Evolutionary conservation across 345 rosid species (phyloP).

Genomic region (Heritiera fomes): DNA sequence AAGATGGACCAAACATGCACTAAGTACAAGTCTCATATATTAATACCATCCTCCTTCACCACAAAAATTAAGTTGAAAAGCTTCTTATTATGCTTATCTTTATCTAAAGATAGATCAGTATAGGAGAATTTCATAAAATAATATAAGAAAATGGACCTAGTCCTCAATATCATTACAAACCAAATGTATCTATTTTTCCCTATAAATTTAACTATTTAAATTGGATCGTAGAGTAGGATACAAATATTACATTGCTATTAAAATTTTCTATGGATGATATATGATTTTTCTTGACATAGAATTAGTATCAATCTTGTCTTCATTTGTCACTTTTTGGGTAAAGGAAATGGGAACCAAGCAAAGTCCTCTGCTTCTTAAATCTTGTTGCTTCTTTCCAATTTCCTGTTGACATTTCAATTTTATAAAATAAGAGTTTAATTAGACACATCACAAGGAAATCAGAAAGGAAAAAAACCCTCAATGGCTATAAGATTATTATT

Average conservation of each 20-base stretch:
- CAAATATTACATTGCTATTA: not conserved
- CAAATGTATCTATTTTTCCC: not conserved
- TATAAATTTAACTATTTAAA: too few relatives aligned
- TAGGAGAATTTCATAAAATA: not conserved
- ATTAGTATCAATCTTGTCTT: not conserved
- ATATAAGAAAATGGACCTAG: not conserved
- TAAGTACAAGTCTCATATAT: too few relatives aligned
- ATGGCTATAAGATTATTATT: not conserved
- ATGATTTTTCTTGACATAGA: not conserved
- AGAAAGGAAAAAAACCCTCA: not conserved
- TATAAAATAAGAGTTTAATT: not conserved
- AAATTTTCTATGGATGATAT: not conserved
- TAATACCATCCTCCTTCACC: too few relatives aligned
- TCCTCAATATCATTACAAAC: not conserved
- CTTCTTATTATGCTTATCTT: too few relatives aligned
- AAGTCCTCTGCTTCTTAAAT: constrained; percentile 51
- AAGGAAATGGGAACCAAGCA: constrained; percentile 57
- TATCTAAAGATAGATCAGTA: too few relatives aligned
- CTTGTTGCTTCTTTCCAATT: constrained; percentile 23
- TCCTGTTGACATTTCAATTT: constrained; percentile 29
- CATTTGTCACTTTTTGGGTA: constrained; percentile 29
- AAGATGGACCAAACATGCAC: too few relatives aligned
- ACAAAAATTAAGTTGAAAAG: too few relatives aligned
- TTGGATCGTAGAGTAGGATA: not conserved
- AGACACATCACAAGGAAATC: not conserved